Evolutionary conservation across 2,329 filamentous ascomycete species (phyloP).

Genomic region (Alternaria sp.): DNA sequence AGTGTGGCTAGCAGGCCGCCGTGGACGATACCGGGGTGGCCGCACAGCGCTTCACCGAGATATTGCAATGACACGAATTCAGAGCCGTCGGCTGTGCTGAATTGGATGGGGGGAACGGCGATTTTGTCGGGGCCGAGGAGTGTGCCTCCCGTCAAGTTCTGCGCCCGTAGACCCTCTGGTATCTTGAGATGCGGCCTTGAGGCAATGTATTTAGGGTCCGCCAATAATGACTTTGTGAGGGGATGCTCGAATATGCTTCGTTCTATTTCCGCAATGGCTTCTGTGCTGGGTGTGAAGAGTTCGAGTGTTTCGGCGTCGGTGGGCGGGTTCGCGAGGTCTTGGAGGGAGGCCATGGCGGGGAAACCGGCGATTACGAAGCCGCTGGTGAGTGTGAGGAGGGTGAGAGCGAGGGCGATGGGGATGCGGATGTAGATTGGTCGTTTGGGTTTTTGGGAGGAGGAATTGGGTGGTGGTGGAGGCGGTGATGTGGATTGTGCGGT

Average conservation of each 20-base stretch:
- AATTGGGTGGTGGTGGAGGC: slow-evolving; percentile 4
- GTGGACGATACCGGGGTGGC: slow-evolving; percentile 89
- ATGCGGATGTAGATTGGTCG: slow-evolving; percentile 45
- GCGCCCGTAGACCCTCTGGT: slow-evolving; percentile 69
- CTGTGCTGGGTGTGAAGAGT: slow-evolving; percentile 66
- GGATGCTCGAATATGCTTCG: slow-evolving; percentile 77
- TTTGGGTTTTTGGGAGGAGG: slow-evolving; percentile 8
- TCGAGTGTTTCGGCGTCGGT: slow-evolving; percentile 76
- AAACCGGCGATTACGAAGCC: slow-evolving; percentile 65
- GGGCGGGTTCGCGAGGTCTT: slow-evolving; percentile 60
- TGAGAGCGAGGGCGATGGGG: slow-evolving; percentile 55
- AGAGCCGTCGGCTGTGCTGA: slow-evolving; percentile 64
- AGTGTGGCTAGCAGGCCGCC: slow-evolving; percentile 91
- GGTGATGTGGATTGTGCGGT: slow-evolving; percentile 11
- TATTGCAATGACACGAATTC: slow-evolving; percentile 71
- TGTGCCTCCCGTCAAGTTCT: slow-evolving; percentile 83
- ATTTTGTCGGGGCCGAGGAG: slow-evolving; percentile 78
- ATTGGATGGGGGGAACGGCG: slow-evolving; percentile 80
- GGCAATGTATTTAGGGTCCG: slow-evolving; percentile 71
- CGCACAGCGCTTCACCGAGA: slow-evolving; percentile 80
- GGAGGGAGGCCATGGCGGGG: slow-evolving; percentile 59
- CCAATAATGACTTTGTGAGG: slow-evolving; percentile 72
- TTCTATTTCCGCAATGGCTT: slow-evolving; percentile 66
- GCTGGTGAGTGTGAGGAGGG: slow-evolving; percentile 56
- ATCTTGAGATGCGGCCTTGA: slow-evolving; percentile 88